Evolutionary conservation across 306 rosid species (phyloP).

Genomic region (Ziziphus jujuba): DNA sequence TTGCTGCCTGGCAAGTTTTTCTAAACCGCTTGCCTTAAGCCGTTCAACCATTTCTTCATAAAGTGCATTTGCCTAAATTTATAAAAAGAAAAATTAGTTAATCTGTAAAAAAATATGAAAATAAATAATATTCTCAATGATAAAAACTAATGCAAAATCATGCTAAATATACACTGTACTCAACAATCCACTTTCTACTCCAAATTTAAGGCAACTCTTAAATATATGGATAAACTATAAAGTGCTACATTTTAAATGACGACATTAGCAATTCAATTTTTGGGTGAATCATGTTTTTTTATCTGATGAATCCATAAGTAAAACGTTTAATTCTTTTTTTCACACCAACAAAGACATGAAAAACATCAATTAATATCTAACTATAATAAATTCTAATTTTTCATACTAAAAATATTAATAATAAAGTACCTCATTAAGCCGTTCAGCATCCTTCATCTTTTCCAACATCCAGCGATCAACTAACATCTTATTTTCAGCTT

Average conservation of each 20-base stretch:
- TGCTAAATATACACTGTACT: background rate
- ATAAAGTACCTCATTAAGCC: conserved; percentile 78
- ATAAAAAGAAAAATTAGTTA: conserved; percentile 14
- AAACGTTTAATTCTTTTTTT: no score
- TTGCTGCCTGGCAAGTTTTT: conserved; percentile 87
- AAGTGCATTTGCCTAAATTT: conserved; percentile 75
- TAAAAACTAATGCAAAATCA: background rate
- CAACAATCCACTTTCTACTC: background rate
- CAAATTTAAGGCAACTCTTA: background rate
- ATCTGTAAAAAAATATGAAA: background rate
- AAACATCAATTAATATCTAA: conserved; percentile 17
- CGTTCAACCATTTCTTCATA: conserved; percentile 81
- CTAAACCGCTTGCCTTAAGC: conserved; percentile 81
- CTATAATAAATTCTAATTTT: conserved; percentile 2
- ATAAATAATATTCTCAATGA: background rate
- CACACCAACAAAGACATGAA: no score
- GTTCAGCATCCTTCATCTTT: conserved; percentile 99
- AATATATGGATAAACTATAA: background rate
- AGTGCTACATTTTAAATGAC: conserved; percentile 2
- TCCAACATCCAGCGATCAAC: conserved; percentile 96
- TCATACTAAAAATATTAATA: conserved; percentile 5
- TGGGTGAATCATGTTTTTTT: background rate
- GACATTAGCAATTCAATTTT: background rate
- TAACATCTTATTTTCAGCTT: conserved; percentile 87
- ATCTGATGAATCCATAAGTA: no score